These are phyloP conservation scores for Perkinsus olseni DNA, from an alignment of 169 alveolate genomes.

Conservation along the genomic window DNA sequence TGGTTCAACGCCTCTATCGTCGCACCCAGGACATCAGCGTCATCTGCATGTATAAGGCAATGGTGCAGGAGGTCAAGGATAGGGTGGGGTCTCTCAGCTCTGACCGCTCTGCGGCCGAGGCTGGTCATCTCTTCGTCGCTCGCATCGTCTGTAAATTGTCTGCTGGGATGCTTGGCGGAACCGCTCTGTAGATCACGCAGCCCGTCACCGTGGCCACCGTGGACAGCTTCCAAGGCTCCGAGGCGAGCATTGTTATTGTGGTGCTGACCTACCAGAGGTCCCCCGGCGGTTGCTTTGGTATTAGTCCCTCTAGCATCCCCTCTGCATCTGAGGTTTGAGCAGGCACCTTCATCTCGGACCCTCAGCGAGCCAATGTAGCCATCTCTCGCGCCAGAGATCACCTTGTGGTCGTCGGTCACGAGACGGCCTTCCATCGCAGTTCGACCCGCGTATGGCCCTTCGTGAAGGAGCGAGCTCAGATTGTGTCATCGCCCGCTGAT, in stretches of 20 bases:
- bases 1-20: slow-evolving; percentile 5
- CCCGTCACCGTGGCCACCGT: slow-evolving; percentile 26
- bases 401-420: slow-evolving; percentile 29
- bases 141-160: slow-evolving; percentile 8
- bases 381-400: slow-evolving; percentile 27
- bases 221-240: slow-evolving; percentile 35
- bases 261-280: slow-evolving; percentile 15
- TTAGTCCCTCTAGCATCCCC: not conserved
- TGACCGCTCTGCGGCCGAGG: no score
- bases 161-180: slow-evolving; percentile 13
- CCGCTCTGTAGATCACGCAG: not conserved
- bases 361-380: slow-evolving; percentile 30
- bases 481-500: not conserved
- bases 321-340: not conserved
- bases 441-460: slow-evolving; percentile 20
- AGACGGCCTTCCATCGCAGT: slow-evolving; percentile 18
- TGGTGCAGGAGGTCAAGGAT: slow-evolving; percentile 14
- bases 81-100: slow-evolving; percentile 27
- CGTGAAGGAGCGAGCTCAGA: slow-evolving; percentile 8
- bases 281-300: not conserved
- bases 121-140: slow-evolving; percentile 8
- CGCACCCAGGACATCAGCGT: slow-evolving; percentile 18
- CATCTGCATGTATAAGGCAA: slow-evolving; percentile 23
- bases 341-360: slow-evolving; percentile 17
- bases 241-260: slow-evolving; percentile 23